These are phyloP conservation scores for Ottelia alismoides DNA, from an alignment of 106 monocot genomes.

Conservation along the genomic window DNA sequence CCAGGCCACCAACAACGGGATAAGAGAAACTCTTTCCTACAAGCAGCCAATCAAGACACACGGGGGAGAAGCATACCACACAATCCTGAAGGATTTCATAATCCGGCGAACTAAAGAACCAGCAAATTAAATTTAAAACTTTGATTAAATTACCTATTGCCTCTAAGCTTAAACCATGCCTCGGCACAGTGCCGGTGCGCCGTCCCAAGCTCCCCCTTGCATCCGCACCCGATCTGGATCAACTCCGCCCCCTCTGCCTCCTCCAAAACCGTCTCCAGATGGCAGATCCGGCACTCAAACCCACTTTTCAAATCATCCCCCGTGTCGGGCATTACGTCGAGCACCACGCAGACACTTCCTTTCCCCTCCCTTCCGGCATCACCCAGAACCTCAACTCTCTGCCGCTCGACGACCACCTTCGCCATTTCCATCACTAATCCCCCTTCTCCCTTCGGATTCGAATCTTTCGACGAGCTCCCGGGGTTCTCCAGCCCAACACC, in stretches of 20 bases:
- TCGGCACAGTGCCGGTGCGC: slow-evolving; percentile 25
- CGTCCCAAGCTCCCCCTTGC: slow-evolving; percentile 16
- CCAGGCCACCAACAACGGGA: not conserved
- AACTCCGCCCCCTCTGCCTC: slow-evolving; percentile 10
- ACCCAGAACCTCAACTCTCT: too few relatives aligned
- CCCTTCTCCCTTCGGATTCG: too few relatives aligned
- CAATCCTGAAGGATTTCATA: not conserved
- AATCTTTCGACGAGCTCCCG: too few relatives aligned
- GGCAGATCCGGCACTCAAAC: slow-evolving; percentile 20
- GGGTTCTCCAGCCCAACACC: too few relatives aligned
- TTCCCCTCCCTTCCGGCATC: too few relatives aligned
- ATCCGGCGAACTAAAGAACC: not conserved
- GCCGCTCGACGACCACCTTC: too few relatives aligned
- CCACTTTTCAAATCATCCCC: not conserved
- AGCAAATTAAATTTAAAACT: not conserved
- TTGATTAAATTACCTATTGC: slow-evolving; percentile 9
- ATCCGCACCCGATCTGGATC: slow-evolving; percentile 17
- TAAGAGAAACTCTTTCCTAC: not conserved
- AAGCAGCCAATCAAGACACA: not conserved
- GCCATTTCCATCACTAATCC: too few relatives aligned
- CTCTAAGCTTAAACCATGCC: slow-evolving; percentile 22
- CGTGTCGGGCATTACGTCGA: not conserved
- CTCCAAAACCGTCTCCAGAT: slow-evolving; percentile 8
- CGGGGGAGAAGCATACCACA: not conserved
- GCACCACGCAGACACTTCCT: not conserved